Percentiles rank a stretch among this genome's conserved stretches.
These are phyloP conservation scores for Achaetomiella virescens DNA, from an alignment of 495 filamentous ascomycete genomes.

Conservation along the genomic window DNA sequence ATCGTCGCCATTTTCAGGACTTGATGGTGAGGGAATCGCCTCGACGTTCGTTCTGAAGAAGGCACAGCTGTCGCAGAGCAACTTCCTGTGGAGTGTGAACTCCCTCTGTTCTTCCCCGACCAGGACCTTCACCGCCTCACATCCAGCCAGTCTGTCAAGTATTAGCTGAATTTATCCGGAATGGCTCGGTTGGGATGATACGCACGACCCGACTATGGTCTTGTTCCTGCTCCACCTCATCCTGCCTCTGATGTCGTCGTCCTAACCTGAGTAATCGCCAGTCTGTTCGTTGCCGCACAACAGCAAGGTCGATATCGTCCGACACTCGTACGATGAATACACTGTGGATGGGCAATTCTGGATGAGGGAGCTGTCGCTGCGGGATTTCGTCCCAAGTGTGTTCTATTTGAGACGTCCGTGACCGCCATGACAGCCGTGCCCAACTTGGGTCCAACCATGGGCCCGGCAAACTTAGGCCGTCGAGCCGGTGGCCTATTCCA, in stretches of 20 bases:
- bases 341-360: too few species aligned
- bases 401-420: constrained; percentile 3
- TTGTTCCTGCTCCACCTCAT: constrained; percentile 21
- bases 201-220: constrained; percentile 16
- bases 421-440: neutral
- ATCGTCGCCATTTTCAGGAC: neutral
- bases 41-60: constrained; percentile 41
- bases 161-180: neutral
- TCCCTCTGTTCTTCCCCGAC: constrained; percentile 38
- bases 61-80: constrained; percentile 32
- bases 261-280: too few species aligned
- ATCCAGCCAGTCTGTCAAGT: constrained; percentile 19
- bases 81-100: constrained; percentile 36
- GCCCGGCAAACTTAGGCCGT: neutral
- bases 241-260: neutral
- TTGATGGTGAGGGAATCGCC: constrained; percentile 17
- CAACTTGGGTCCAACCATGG: neutral
- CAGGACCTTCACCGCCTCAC: constrained; percentile 34
- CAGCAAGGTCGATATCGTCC: neutral
- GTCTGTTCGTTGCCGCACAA: neutral
- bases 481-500: neutral
- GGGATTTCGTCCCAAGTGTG: constrained; percentile 2
- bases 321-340: neutral
- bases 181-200: neutral
- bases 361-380: neutral